phyloP scores from a whole-genome alignment of 2,329 filamentous ascomycete species.

The Ceratocystis eucalypticola region DNA sequence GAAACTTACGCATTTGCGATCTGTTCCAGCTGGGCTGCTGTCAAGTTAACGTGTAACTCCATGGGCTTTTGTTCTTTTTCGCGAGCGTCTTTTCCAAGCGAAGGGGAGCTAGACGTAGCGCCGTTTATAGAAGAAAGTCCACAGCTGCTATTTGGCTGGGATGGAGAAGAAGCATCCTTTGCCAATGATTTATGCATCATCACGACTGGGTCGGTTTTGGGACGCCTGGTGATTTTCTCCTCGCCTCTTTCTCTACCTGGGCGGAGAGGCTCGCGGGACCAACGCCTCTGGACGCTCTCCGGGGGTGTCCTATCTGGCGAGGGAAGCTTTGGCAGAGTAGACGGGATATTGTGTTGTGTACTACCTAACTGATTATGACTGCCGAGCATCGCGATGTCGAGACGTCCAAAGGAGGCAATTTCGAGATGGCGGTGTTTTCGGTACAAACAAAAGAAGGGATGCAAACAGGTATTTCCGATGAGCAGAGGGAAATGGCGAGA shows the following conservation, averaged over 20 bases:
- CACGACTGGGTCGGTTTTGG: background rate
- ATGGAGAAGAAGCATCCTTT: background rate
- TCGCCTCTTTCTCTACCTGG: background rate
- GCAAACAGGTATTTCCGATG: background rate
- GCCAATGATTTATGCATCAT: background rate
- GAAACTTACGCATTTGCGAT: conserved; percentile 33
- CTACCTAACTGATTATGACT: too few species aligned
- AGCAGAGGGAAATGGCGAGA: background rate
- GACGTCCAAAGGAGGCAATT: too few species aligned
- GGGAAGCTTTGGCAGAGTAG: too few species aligned
- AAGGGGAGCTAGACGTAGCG: background rate
- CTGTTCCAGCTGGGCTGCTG: conserved; percentile 36
- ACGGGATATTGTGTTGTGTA: too few species aligned
- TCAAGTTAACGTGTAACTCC: conserved; percentile 36
- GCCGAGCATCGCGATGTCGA: too few species aligned
- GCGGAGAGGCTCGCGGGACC: background rate
- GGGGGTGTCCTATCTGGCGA: background rate
- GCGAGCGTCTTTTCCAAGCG: background rate
- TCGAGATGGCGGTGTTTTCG: too few species aligned
- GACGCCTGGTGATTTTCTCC: background rate
- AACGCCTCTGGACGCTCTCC: background rate
- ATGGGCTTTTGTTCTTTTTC: conserved; percentile 30
- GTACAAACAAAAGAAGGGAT: too few species aligned
- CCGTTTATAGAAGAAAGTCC: background rate
- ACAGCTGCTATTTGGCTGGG: background rate